Evolutionary conservation across 2,329 filamentous ascomycete genomes (phyloP), one percentile per base, ranked within the genome.

Genomic region (Trematosphaeria pertusa): DNA sequence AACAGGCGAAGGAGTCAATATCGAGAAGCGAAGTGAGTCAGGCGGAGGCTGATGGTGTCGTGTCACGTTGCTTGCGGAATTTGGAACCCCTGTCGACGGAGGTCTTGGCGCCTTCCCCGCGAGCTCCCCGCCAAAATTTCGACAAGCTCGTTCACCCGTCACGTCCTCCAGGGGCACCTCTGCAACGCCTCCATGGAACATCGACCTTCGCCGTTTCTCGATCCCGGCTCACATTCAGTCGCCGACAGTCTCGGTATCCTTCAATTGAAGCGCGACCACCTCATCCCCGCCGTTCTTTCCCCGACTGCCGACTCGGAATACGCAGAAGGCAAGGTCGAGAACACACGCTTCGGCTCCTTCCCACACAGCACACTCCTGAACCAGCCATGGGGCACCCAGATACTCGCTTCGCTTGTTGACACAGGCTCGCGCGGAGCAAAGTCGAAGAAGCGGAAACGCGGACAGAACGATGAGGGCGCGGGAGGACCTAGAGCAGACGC

Each of bases 371-470:
- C 76, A 0, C 70, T 81, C 19, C 65, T 96, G 44, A 80, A 84
- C 4, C 78, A 91, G 43, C 88, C 89, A 32, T 97, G 93, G 93
- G 94, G 94, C 20, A 91, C 89, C 5, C 94, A 97, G 69, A 86
- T 97, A 17, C 82, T 90, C 36, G 94, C 94, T 6, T 96, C 91
- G 1, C 84, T 87, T 22, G 91, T 97, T 46, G 90, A 97, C 64
- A 97, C 92, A 0, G 91, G 92, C 10, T 94, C 91, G n/a, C 81
- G 91, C 60, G 91, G 91, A 24, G 82, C 88, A 40, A 87, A 87
- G 49, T 61, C 58, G 6, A 66, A 65, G 62, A 75, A 78, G 71
- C 78, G 82, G 43, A 80, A 78, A 61, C 67, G 74, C 39, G 75
- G 73, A 15, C 70, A 64, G 22, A 65, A 67, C 22, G 69, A 72